These are phyloP conservation scores for Cryptococcus sp. DNA, from an alignment of 1,284 basidiomycete genomes.

Conservation along the genomic window DNA sequence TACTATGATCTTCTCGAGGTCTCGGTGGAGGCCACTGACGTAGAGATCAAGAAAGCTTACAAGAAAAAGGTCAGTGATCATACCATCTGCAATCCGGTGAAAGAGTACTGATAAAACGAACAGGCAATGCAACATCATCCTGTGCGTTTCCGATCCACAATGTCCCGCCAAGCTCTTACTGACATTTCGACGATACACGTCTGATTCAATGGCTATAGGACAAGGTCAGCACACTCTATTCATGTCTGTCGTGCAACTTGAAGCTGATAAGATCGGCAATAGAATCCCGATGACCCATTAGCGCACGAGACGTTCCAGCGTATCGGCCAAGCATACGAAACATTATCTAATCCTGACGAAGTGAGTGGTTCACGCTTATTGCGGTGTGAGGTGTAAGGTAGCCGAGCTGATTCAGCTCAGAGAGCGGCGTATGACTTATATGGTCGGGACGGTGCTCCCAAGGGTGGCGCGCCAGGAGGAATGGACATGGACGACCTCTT, in stretches of 20 bases:
- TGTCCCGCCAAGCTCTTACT: neutral
- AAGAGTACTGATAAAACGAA: constrained; percentile 18
- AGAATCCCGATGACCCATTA: constrained; percentile 57
- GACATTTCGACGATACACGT: neutral
- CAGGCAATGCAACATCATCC: constrained; percentile 89
- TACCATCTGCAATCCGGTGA: neutral
- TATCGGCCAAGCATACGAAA: constrained; percentile 87
- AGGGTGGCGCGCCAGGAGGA: constrained; percentile 60
- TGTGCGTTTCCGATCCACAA: constrained; percentile 59
- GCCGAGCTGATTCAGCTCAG: constrained; percentile 42
- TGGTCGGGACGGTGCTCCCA: constrained; percentile 63
- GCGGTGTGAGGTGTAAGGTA: neutral
- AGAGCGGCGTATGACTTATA: constrained; percentile 78
- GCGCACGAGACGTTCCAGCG: constrained; percentile 78
- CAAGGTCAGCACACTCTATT: constrained; percentile 58
- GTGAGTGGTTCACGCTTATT: constrained; percentile 18
- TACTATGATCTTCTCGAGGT: constrained; percentile 78
- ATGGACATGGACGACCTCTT: constrained; percentile 73
- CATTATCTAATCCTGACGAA: constrained; percentile 71
- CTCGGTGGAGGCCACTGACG: constrained; percentile 65
- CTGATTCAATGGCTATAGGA: constrained; percentile 10
- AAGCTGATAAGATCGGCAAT: constrained; percentile 3
- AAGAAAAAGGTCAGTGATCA: constrained; percentile 69
- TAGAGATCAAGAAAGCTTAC: constrained; percentile 89
- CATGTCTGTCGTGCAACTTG: neutral